Evolutionary conservation across 2,329 filamentous ascomycete genomes (phyloP).

Genomic region (Nemania serpens): DNA sequence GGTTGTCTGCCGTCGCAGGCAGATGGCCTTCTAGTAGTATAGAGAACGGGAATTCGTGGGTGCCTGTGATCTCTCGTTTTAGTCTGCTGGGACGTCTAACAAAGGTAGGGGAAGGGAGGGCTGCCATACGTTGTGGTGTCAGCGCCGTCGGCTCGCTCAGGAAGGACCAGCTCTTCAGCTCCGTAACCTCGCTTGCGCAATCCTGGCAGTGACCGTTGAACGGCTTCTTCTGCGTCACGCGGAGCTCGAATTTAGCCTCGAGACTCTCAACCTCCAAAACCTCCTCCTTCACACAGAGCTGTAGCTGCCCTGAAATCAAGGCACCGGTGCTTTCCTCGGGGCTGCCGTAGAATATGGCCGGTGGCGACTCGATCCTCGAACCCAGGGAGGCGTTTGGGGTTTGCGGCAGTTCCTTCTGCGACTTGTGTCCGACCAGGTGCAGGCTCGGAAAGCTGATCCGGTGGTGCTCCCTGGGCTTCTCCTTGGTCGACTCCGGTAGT

Average conservation of each 20-base stretch:
- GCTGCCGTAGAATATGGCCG: constrained; percentile 80
- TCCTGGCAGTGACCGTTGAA: constrained; percentile 78
- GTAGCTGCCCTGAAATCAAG: constrained; percentile 81
- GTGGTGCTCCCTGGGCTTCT: constrained; percentile 48
- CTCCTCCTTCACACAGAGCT: constrained; percentile 72
- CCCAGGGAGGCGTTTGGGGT: constrained; percentile 51
- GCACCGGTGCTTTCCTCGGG: constrained; percentile 79
- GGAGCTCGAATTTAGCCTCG: constrained; percentile 71
- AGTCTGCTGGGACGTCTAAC: constrained; percentile 22
- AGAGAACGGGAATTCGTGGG: constrained; percentile 86
- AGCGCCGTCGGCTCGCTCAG: constrained; percentile 61
- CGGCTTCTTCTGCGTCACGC: constrained; percentile 78
- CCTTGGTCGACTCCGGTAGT: constrained; percentile 47
- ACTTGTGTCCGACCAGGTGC: constrained; percentile 47
- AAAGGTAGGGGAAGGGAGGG: background rate
- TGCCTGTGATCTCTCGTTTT: constrained; percentile 50
- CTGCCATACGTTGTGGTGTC: constrained; percentile 53
- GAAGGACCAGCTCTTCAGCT: constrained; percentile 81
- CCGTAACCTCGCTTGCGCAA: constrained; percentile 72
- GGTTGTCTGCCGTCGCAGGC: constrained; percentile 80
- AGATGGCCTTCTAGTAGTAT: constrained; percentile 82
- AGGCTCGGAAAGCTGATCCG: constrained; percentile 47
- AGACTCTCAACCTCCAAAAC: constrained; percentile 72
- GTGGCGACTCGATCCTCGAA: constrained; percentile 80
- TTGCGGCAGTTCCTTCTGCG: constrained; percentile 46